Base-by-base conservation (phyloP, 2,329 filamentous ascomycete species). In the Penicillium frequentans region DNA sequence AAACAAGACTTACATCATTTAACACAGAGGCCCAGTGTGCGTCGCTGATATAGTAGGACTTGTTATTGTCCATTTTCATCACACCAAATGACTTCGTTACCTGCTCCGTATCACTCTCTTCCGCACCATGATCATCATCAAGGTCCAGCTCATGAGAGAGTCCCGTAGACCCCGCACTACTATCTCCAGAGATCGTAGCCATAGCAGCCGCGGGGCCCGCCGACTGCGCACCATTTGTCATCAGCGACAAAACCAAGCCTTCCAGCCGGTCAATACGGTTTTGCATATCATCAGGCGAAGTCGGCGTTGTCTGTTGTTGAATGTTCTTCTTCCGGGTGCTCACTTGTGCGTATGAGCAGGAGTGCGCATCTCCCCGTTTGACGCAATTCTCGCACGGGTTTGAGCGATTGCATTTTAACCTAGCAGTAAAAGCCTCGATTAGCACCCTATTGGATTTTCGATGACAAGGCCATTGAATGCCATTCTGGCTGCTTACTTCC, bases 201-300 rank as follows among this genome's bases (percentile, higher is more conserved):
- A 83, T 80, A n/a, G 85, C 85, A 49, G 85, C 84, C 19, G 81
- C 74, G 3, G 82, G 80, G 23, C 85, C 84, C 47, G 82, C 81
- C 54, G 84, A 82, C 63, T 84, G 81, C n/a, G 82, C 83, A 56
- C 91, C 91, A 73, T 90, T 93, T 70, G 93, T 93, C 93, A 98
- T 97, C 70, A 98, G 77, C 27, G 91, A 96, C 63, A 98, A 78
- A 59, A 98, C 93, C 73, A 98, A 80, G 66, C 90, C 90, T 82
- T 98, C 93, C 64, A 98, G 82, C 68, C 93, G 86, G 79, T 98
- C 93, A 78, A 98, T 98, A 73, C 95, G 90, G 72, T 96, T 96
- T 79, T 98, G 93, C 93, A 98, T 97, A 76, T 97, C 93, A 82
- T 96, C 93, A 49, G 93, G 91, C 66, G 84, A 81, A 55, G 83